Conservation (phyloP, 768 basidiomycete species). For the Leccinum aurantiacum region DNA sequence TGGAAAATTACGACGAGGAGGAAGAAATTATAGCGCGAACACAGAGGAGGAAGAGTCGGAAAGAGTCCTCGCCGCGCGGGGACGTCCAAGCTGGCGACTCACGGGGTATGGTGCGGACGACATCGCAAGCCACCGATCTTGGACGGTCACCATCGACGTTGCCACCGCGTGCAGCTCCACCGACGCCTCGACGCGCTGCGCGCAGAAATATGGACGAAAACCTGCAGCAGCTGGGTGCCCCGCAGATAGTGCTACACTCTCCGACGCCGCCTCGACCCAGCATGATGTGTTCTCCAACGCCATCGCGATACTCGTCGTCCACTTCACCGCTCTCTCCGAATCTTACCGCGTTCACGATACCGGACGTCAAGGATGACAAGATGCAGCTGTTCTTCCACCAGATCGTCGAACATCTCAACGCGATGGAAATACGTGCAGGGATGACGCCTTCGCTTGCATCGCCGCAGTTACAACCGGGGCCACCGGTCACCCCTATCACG, state of each 20-base stretch:
- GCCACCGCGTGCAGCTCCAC: conserved; percentile 56
- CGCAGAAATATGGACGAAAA: conserved; percentile 29
- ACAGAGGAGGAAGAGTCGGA: conserved; percentile 36
- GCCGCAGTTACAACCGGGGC: conserved; percentile 13
- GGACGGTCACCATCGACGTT: conserved; percentile 37
- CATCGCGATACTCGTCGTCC: conserved; percentile 26
- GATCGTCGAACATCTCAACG: conserved; percentile 76
- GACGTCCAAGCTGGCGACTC: conserved; percentile 19
- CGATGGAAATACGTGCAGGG: conserved; percentile 58
- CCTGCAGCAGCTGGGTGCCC: conserved; percentile 13
- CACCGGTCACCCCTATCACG: conserved; percentile 13
- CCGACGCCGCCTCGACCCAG: conserved; percentile 29
- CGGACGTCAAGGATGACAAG: conserved; percentile 69
- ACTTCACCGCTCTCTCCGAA: conserved; percentile 37
- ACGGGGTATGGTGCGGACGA: conserved; percentile 21
- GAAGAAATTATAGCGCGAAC: conserved; percentile 45
- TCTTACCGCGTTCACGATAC: conserved; percentile 55
- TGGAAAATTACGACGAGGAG: conserved; percentile 75
- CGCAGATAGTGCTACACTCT: conserved; percentile 27
- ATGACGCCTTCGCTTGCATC: conserved; percentile 17
- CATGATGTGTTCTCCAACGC: conserved; percentile 20
- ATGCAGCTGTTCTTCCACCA: conserved; percentile 87
- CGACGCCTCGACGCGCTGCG: conserved; percentile 60
- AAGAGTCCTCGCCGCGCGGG: conserved; percentile 30
- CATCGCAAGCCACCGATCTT: conserved; percentile 28